A percentile compares a stretch with the other conserved stretches of the same genome.
phyloP scores from a whole-genome alignment of 306 rosid species.

The Cotoneaster glaucophyllus region DNA sequence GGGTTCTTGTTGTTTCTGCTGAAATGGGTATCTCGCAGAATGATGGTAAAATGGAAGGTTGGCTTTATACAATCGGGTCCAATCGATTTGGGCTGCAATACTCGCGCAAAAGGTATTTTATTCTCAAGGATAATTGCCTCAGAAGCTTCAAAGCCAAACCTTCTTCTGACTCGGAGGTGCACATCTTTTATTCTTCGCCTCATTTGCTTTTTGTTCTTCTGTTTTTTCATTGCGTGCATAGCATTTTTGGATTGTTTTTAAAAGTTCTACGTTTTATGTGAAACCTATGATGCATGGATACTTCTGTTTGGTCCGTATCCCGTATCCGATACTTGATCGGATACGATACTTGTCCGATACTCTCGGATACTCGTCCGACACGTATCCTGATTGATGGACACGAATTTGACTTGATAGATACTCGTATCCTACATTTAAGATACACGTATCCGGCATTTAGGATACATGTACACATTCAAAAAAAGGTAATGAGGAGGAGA shows the following conservation, averaged over 20 bases:
- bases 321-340: no score
- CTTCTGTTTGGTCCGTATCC: no score
- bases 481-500: no score
- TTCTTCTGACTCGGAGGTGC: constrained; percentile 48
- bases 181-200: background rate
- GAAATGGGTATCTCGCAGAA: constrained; percentile 33
- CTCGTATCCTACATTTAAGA: no score
- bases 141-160: constrained; percentile 59
- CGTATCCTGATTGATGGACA: no score
- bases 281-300: background rate
- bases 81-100: constrained; percentile 54
- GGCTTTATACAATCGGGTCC: constrained; percentile 64
- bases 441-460: no score
- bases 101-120: constrained; percentile 59
- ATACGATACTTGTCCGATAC: no score
- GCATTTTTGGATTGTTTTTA: background rate
- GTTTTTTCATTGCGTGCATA: background rate
- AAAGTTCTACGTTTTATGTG: background rate
- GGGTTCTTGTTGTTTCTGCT: background rate
- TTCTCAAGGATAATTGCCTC: constrained; percentile 56
- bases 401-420: no score
- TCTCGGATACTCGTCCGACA: no score
- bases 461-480: no score
- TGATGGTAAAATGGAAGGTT: constrained; percentile 72
- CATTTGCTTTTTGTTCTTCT: background rate